Evolutionary conservation across 306 rosid genomes (phyloP).

Genomic region (Castanea sativa): DNA sequence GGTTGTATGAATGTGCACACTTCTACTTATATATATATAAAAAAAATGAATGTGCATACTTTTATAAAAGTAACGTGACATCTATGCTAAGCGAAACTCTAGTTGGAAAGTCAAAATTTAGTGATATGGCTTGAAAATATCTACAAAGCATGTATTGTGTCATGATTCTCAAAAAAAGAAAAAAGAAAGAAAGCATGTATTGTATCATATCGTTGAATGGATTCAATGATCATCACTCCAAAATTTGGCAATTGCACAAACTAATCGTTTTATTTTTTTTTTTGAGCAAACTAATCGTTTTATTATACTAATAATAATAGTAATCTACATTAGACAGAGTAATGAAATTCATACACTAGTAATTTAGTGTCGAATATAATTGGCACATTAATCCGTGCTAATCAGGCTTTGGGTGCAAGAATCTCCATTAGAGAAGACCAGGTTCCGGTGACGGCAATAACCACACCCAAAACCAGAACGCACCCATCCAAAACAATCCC

Average conservation of each 20-base stretch:
- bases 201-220: too few species aligned
- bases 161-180: too few species aligned
- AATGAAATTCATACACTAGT: neutral
- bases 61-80: too few species aligned
- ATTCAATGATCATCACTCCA: neutral
- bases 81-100: too few species aligned
- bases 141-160: too few species aligned
- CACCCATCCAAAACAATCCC: constrained; percentile 43
- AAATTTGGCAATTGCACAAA: neutral
- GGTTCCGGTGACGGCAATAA: constrained; percentile 55
- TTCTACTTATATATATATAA: too few species aligned
- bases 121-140: too few species aligned
- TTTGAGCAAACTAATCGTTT: neutral
- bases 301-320: too few species aligned
- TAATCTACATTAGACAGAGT: neutral
- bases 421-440: constrained; percentile 47
- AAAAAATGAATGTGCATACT: too few species aligned
- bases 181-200: too few species aligned
- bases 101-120: too few species aligned
- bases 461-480: constrained; percentile 43
- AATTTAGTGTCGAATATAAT: constrained; percentile 4
- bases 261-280: neutral
- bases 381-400: neutral
- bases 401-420: constrained; percentile 48
- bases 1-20: too few species aligned